phyloP scores from a whole-genome alignment of 176 grass and related monocot species.

The Carex cristatella region DNA sequence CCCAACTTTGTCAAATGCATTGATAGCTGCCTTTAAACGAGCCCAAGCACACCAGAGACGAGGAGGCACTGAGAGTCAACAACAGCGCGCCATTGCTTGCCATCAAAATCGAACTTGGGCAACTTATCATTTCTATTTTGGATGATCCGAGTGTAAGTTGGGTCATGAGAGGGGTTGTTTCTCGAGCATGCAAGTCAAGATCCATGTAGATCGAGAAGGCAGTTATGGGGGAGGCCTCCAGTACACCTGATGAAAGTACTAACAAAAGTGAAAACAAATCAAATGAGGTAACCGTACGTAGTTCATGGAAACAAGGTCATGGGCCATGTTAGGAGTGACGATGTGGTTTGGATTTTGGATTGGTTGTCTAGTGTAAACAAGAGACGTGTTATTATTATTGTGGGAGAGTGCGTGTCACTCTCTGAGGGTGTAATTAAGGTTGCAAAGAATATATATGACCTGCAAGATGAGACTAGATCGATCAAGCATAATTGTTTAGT shows the following conservation, averaged over 20 bases:
- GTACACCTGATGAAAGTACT: neutral
- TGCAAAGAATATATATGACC: neutral
- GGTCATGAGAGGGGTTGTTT: conserved; percentile 91
- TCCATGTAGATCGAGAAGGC: conserved; percentile 49
- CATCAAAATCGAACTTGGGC: conserved; percentile 67
- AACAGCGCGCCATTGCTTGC: conserved; percentile 24
- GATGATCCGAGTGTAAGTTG: conserved; percentile 93
- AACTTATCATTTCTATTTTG: conserved; percentile 92
- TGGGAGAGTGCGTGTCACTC: conserved; percentile 34
- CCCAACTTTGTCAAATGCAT: conserved; percentile 91
- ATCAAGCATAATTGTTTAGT: conserved; percentile 7
- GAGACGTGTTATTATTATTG: conserved; percentile 35
- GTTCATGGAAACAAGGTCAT: conserved; percentile 14
- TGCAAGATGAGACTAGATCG: neutral
- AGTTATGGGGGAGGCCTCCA: conserved; percentile 14
- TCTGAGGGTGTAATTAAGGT: conserved; percentile 32
- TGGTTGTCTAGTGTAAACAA: conserved; percentile 38
- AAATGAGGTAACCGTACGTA: neutral
- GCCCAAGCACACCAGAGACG: conserved; percentile 86
- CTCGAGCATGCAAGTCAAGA: conserved; percentile 78
- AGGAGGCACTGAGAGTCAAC: conserved; percentile 38
- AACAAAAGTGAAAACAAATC: conserved; percentile 3
- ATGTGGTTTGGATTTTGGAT: conserved; percentile 52
- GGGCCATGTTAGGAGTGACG: conserved; percentile 27
- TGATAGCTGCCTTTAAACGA: conserved; percentile 90